phyloP scores from a whole-genome alignment of 306 rosid species.

The Vigna angularis region DNA sequence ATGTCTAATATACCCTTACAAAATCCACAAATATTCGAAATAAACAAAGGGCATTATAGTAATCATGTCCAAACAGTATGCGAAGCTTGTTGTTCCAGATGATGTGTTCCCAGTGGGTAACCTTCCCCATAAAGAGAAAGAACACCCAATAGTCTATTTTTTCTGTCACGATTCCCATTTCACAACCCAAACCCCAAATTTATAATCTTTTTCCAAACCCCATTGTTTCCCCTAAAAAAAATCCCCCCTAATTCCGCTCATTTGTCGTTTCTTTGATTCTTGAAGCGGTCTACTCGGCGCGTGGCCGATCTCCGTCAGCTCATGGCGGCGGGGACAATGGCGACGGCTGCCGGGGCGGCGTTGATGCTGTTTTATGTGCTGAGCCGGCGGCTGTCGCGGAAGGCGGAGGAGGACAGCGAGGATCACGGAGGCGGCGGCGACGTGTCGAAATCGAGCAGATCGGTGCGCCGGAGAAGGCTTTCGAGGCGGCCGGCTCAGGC shows the following conservation, averaged over 20 bases:
- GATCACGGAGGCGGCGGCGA: constrained; percentile 48
- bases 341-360: constrained; percentile 93
- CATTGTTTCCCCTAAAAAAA: not conserved
- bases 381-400: constrained; percentile 57
- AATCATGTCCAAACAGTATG: not conserved
- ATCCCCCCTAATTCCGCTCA: constrained; percentile 2
- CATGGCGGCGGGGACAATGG: constrained; percentile 97
- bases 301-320: constrained; percentile 16
- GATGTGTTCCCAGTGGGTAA: constrained; percentile 31
- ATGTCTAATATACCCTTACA: constrained; percentile 4
- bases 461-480: constrained; percentile 63
- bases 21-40: not conserved
- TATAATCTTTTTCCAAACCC: not conserved
- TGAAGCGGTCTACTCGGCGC: not conserved
- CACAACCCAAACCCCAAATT: not conserved
- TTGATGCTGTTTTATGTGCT: constrained; percentile 70
- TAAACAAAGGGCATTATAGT: constrained; percentile 30
- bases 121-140: constrained; percentile 32
- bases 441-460: constrained; percentile 69
- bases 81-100: constrained; percentile 28
- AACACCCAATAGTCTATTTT: constrained; percentile 27
- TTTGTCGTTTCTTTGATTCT: not conserved
- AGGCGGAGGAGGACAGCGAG: constrained; percentile 50
- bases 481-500: constrained; percentile 95
- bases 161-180: constrained; percentile 39